Evolutionary conservation across 208 protist genomes (phyloP), one percentile per base, ranked within the genome.

Genomic region (Porcisia hertigi): DNA sequence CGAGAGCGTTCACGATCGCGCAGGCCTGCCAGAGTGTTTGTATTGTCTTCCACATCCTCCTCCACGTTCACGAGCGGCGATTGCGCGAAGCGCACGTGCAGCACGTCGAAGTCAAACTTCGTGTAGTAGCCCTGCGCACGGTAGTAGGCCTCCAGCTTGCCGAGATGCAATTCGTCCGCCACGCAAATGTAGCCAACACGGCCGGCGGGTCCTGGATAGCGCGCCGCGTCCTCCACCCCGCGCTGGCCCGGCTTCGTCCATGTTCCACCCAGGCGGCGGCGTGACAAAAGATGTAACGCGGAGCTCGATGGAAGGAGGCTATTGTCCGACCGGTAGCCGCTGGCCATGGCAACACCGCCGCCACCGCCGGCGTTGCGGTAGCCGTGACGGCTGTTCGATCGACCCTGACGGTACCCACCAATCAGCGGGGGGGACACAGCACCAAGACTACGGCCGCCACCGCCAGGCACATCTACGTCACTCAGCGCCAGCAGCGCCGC

Each of bases 61-160:
- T 69, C 64, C 23, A 78, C 65, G 14, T 39, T 73, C 53, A 86
- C 83, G 14, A 53, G 23, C 0, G 77, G 43, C 30, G 78, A 59
- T 47, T 92, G 87, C 9, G 89, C 84, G 53, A 94, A 89, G 58
- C 89, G 85, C 60, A 94, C 83, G 75, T 94, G 90, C 60, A 94
- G 70, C 11, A 94, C 90, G 69, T 90, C 90, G 69, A 92, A 92
- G 77, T 90, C 89, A 79, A 91, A 94, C 69, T 94, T 94, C 20
- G 89, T 92, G 79, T 88, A 90, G 79, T 94, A 94, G 4, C 89
- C 87, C 76, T 90, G 87, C 30, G 75, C 58, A 7, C 78, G 69
- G 75, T 92, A 94, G 75, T 92, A 79, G 23, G 71, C 71, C 79
- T 94, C 87, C 55, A 94, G 71, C 53, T 85, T 88, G n/a, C 79